phyloP scores from a whole-genome alignment of 805 yeast species.

The Sugiyamaella americana region DNA sequence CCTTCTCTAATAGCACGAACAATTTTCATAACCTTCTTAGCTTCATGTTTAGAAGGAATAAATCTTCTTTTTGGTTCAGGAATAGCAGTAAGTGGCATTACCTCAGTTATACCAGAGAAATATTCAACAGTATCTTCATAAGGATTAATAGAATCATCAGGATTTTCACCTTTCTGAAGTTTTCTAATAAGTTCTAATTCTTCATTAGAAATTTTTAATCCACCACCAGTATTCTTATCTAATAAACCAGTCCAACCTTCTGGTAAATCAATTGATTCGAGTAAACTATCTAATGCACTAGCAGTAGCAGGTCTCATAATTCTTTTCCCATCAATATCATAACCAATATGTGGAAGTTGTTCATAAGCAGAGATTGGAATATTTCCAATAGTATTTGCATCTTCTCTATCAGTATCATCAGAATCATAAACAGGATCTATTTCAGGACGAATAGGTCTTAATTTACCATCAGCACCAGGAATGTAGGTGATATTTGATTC shows the following conservation, averaged over 20 bases:
- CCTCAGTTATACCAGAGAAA: conserved; percentile 80
- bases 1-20: conserved; percentile 97
- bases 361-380: conserved; percentile 91
- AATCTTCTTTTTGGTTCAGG: conserved; percentile 98
- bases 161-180: conserved; percentile 76
- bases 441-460: conserved; percentile 77
- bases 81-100: conserved; percentile 85
- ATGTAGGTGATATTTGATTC: conserved; percentile 34
- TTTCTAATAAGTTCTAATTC: conserved; percentile 84
- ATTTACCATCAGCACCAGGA: conserved; percentile 60
- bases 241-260: conserved; percentile 98
- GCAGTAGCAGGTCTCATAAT: conserved; percentile 99
- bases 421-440: conserved; percentile 92
- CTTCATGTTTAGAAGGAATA: conserved; percentile 95
- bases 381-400: conserved; percentile 85
- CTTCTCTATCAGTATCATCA: conserved; percentile 83
- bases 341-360: conserved; percentile 95
- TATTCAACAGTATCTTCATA: conserved; percentile 93
- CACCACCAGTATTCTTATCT: conserved; percentile 81
- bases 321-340: conserved; percentile 93
- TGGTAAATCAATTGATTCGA: conserved; percentile 89
- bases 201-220: conserved; percentile 75
- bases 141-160: conserved; percentile 75
- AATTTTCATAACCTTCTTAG: conserved; percentile 91
- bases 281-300: conserved; percentile 81